Evolutionary conservation across 169 alveolate species (phyloP).

Genomic region (Gregarina niphandrodes): DNA sequence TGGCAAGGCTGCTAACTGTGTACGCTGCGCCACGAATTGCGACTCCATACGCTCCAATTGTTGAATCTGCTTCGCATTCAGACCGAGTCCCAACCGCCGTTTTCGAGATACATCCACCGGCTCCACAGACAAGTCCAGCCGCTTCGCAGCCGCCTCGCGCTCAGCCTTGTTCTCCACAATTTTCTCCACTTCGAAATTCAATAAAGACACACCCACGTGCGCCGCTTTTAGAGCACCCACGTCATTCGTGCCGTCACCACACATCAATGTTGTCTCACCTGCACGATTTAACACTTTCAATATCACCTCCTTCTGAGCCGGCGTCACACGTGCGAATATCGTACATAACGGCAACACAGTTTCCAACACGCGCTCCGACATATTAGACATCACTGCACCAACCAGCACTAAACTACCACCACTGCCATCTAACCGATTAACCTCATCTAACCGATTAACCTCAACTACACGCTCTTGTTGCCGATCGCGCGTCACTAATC

Average conservation of each 20-base stretch:
- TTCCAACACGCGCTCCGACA: slow-evolving; percentile 14
- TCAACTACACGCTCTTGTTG: too few relatives aligned
- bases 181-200: too few relatives aligned
- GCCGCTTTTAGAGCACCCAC: slow-evolving; percentile 93
- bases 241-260: slow-evolving; percentile 99
- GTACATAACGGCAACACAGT: slow-evolving; percentile 20
- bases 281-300: slow-evolving; percentile 33
- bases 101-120: too few relatives aligned
- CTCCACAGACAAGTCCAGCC: too few relatives aligned
- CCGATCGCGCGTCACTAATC: too few relatives aligned
- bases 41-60: slow-evolving; percentile 1
- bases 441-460: too few relatives aligned
- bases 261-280: slow-evolving; percentile 64
- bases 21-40: not conserved
- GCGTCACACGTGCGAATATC: slow-evolving; percentile 84
- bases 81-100: not conserved
- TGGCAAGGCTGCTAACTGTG: not conserved
- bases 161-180: too few relatives aligned
- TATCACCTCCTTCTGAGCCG: slow-evolving; percentile 63
- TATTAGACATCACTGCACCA: slow-evolving; percentile 2
- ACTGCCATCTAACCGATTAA: too few relatives aligned
- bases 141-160: too few relatives aligned
- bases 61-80: not conserved
- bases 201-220: slow-evolving; percentile 80
- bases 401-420: too few relatives aligned